Conservation (phyloP, 176 grass and related monocot genomes). For the Stipa capillata region DNA sequence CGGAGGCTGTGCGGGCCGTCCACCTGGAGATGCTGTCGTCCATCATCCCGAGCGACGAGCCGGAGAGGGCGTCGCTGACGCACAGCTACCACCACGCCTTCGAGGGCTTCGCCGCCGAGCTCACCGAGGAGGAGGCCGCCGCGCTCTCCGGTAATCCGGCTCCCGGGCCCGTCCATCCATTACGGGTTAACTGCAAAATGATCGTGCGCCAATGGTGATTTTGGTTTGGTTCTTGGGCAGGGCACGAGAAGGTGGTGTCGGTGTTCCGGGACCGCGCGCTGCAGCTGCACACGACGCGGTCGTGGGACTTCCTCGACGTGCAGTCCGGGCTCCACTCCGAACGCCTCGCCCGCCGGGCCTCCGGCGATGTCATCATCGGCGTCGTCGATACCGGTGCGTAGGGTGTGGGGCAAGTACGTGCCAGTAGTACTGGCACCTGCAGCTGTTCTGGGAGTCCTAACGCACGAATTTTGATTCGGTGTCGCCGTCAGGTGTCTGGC, state of each 20-base stretch:
- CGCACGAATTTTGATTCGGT: neutral
- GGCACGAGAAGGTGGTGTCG: constrained; percentile 63
- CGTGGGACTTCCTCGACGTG: constrained; percentile 80
- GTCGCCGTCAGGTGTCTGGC: constrained; percentile 61
- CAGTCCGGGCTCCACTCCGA: constrained; percentile 62
- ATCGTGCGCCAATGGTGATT: neutral
- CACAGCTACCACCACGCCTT: constrained; percentile 94
- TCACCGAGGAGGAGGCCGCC: constrained; percentile 78
- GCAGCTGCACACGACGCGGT: constrained; percentile 90
- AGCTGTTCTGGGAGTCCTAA: neutral
- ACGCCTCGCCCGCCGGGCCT: constrained; percentile 55
- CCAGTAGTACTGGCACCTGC: neutral
- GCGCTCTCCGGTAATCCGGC: constrained; percentile 59
- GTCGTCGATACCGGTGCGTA: constrained; percentile 66
- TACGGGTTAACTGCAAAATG: neutral
- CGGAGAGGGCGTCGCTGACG: constrained; percentile 48
- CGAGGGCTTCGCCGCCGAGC: constrained; percentile 66
- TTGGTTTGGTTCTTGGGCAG: constrained; percentile 14
- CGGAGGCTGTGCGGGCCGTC: constrained; percentile 31
- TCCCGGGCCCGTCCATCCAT: neutral
- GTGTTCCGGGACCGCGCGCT: constrained; percentile 75
- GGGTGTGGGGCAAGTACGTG: neutral
- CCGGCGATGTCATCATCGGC: constrained; percentile 74
- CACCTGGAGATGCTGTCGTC: constrained; percentile 87
- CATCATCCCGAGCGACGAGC: constrained; percentile 51